phyloP scores from a whole-genome alignment of 257 asterid genomes.

The Scutellaria baicalensis region DNA sequence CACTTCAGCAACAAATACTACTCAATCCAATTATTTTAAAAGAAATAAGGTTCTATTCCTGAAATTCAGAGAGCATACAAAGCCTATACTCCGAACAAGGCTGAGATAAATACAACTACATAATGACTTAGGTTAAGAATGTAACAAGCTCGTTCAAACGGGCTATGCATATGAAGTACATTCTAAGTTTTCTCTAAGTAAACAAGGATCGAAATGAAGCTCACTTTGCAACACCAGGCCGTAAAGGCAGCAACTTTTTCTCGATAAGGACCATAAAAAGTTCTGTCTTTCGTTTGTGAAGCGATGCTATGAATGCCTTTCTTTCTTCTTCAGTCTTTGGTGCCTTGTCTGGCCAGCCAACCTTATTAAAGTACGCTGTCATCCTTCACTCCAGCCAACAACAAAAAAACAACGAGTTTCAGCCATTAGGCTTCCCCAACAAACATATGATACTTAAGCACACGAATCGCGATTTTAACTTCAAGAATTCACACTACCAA shows the following conservation, averaged over 20 bases:
- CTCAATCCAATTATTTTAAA: background rate
- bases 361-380: conserved; percentile 93
- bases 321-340: conserved; percentile 77
- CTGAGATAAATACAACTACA: background rate
- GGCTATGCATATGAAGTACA: no score
- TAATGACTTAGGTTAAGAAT: background rate
- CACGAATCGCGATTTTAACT: background rate
- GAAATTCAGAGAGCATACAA: no score
- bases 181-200: no score
- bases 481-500: background rate
- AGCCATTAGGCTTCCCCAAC: background rate
- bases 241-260: conserved; percentile 86
- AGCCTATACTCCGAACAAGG: no score
- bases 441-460: background rate
- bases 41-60: background rate
- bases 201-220: background rate
- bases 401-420: background rate
- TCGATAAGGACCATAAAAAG: conserved; percentile 88
- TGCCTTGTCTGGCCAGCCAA: conserved; percentile 95
- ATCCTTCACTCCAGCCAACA: conserved; percentile 42
- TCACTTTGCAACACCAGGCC: conserved; percentile 95
- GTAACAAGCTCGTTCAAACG: background rate
- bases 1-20: background rate
- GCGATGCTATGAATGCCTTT: conserved; percentile 75
- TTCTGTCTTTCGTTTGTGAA: conserved; percentile 86